Conservation (phyloP, 2,329 filamentous ascomycete genomes). For the Neobulgaria alba region DNA sequence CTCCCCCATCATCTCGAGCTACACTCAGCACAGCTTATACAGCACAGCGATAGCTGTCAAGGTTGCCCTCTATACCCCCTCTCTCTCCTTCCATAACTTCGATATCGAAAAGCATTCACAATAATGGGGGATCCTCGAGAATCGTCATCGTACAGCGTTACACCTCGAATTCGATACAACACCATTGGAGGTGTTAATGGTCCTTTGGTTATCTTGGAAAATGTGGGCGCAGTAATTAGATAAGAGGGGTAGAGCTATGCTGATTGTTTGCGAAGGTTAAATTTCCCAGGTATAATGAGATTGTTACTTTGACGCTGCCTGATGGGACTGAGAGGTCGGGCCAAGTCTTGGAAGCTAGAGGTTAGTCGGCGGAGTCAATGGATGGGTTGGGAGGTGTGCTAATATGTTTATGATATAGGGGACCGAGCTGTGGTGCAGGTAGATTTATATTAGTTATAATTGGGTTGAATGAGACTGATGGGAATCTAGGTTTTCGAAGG, state of each 20-base stretch:
- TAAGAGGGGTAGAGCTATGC: slow-evolving; percentile 2
- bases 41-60: slow-evolving; percentile 7
- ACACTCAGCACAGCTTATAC: slow-evolving; percentile 4
- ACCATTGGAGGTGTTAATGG: slow-evolving; percentile 97
- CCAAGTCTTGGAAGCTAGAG: slow-evolving; percentile 95
- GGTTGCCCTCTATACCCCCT: slow-evolving; percentile 8
- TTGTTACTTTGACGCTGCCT: slow-evolving; percentile 88
- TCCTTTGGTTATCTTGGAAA: slow-evolving; percentile 93
- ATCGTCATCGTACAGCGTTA: slow-evolving; percentile 37
- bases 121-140: slow-evolving; percentile 30
- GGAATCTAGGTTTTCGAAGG: slow-evolving; percentile 81
- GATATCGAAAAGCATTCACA: slow-evolving; percentile 8
- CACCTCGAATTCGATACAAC: slow-evolving; percentile 84
- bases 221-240: slow-evolving; percentile 50
- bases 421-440: slow-evolving; percentile 94
- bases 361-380: slow-evolving; percentile 37
- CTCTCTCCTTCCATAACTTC: slow-evolving; percentile 1
- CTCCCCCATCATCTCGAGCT: slow-evolving; percentile 6
- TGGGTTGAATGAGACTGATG: slow-evolving; percentile 19
- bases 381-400: slow-evolving; percentile 10
- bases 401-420: slow-evolving; percentile 42
- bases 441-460: slow-evolving; percentile 25
- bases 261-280: slow-evolving; percentile 64
- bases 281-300: slow-evolving; percentile 95
- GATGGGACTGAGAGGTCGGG: slow-evolving; percentile 92